Percentiles rank a stretch among this genome's conserved stretches.
Conservation (phyloP, 2,329 filamentous ascomycete species). For the Teratosphaeria nubilosa region DNA sequence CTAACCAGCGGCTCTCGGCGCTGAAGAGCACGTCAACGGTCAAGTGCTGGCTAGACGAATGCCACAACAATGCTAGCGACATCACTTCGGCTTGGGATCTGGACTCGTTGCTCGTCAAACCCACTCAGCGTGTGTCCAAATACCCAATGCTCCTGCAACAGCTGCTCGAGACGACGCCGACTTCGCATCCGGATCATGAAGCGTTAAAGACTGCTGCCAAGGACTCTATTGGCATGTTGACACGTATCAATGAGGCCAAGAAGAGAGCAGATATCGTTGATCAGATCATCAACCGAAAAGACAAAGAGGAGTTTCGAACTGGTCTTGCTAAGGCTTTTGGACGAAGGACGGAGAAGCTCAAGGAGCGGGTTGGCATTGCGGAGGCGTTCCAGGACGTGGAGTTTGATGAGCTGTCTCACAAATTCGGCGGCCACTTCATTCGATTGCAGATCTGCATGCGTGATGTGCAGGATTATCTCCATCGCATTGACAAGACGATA, state of each 20-base stretch:
- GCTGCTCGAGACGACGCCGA: constrained; percentile 66
- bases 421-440: constrained; percentile 85
- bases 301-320: constrained; percentile 79
- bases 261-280: constrained; percentile 89
- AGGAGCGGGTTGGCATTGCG: constrained; percentile 54
- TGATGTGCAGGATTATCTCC: constrained; percentile 86
- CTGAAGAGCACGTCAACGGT: constrained; percentile 51
- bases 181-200: constrained; percentile 69
- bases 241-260: constrained; percentile 84
- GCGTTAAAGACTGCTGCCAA: constrained; percentile 62
- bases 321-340: constrained; percentile 83
- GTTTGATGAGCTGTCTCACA: constrained; percentile 72
- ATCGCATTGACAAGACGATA: constrained; percentile 70
- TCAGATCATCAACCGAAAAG: constrained; percentile 67
- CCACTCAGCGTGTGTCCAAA: constrained; percentile 86
- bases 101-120: constrained; percentile 93
- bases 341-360: constrained; percentile 78
- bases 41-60: constrained; percentile 80
- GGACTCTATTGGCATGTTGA: constrained; percentile 52
- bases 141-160: constrained; percentile 80
- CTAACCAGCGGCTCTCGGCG: constrained; percentile 49
- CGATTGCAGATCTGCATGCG: constrained; percentile 84
- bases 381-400: constrained; percentile 67
- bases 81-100: constrained; percentile 90
- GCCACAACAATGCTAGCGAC: constrained; percentile 83